These are phyloP conservation scores for Lasiodiplodia theobromae DNA, from an alignment of 2,329 filamentous ascomycete genomes.

Conservation along the genomic window DNA sequence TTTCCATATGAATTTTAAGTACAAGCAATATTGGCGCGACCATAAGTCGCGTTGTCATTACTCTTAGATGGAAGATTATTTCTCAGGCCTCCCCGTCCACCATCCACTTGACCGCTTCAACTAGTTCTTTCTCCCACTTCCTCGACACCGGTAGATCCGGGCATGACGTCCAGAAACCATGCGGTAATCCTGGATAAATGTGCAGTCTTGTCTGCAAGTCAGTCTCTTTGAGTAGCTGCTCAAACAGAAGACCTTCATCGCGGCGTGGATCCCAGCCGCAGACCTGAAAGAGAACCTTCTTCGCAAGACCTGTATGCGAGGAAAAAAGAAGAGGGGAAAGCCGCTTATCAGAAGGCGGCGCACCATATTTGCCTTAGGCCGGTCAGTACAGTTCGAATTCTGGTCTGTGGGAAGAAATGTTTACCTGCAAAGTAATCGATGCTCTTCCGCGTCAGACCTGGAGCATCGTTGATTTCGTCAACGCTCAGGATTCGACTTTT, in stretches of 20 bases:
- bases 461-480: background rate
- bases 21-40: too few species aligned
- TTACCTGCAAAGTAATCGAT: conserved; percentile 1
- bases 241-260: conserved; percentile 7
- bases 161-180: background rate
- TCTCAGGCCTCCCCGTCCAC: background rate
- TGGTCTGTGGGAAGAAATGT: background rate
- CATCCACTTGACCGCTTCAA: background rate
- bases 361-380: background rate
- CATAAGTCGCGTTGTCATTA: too few species aligned
- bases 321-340: background rate
- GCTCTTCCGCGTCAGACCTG: conserved; percentile 1
- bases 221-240: background rate
- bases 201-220: background rate
- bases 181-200: background rate
- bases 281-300: background rate
- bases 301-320: background rate
- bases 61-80: too few species aligned
- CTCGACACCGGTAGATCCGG: background rate
- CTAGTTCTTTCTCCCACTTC: background rate
- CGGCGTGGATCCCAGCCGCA: conserved; percentile 8
- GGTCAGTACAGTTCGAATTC: too few species aligned
- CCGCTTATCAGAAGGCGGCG: background rate
- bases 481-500: background rate
- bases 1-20: too few species aligned